Conservation (phyloP, 1,284 basidiomycete species). For the Sanghuangporus baumii region DNA sequence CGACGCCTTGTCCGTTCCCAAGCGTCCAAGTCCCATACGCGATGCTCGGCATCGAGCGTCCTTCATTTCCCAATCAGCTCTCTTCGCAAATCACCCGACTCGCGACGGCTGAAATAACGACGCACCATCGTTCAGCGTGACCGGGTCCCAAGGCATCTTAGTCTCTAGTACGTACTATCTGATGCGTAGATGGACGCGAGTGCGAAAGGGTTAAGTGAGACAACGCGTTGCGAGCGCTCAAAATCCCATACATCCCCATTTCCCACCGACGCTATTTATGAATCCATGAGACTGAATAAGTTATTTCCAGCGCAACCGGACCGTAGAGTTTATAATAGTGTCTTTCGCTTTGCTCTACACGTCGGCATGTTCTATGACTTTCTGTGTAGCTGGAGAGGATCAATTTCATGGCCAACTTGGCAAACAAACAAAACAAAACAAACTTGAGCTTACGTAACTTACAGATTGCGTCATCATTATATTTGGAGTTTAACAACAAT, state of each 20-base stretch:
- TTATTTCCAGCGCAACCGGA: not conserved
- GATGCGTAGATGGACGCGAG: not conserved
- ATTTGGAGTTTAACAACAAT: too few species aligned
- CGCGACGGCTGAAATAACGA: not conserved
- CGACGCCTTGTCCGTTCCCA: conserved; percentile 42
- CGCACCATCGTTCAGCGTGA: conserved; percentile 40
- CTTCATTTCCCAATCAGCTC: conserved; percentile 23
- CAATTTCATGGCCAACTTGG: too few species aligned
- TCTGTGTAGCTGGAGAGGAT: too few species aligned
- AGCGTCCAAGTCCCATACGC: conserved; percentile 50
- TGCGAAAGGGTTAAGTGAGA: not conserved
- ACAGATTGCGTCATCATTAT: too few species aligned
- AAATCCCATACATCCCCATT: not conserved
- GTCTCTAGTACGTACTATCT: not conserved
- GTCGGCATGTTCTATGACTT: not conserved
- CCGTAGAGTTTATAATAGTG: not conserved
- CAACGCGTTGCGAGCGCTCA: not conserved
- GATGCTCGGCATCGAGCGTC: conserved; percentile 40
- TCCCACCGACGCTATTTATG: not conserved
- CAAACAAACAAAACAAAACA: too few species aligned
- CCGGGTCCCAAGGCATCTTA: conserved; percentile 42
- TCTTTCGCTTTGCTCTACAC: not conserved
- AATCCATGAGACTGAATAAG: not conserved
- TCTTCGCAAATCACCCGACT: not conserved
- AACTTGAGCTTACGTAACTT: too few species aligned